These are phyloP conservation scores for Mortierella sp. DNA, from an alignment of 371 early-diverging fungal genomes.

Conservation along the genomic window DNA sequence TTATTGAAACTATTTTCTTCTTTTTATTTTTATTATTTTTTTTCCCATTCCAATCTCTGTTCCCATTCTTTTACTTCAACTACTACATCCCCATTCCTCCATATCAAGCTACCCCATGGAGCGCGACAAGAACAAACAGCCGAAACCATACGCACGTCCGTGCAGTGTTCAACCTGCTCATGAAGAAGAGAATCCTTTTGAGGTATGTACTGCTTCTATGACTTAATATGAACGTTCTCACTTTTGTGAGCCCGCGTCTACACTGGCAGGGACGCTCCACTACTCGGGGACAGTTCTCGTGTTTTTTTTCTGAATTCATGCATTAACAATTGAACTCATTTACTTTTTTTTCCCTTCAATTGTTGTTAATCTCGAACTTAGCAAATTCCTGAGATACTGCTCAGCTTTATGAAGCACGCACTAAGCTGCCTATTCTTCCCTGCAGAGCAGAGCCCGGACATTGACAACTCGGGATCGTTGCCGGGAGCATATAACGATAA, in stretches of 20 bases:
- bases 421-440: conserved; percentile 20
- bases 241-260: too few relatives aligned
- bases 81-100: neutral
- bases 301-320: too few relatives aligned
- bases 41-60: too few relatives aligned
- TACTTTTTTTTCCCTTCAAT: neutral
- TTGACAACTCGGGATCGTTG: conserved; percentile 12
- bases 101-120: conserved; percentile 12
- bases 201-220: neutral
- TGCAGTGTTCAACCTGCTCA: neutral
- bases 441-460: conserved; percentile 1
- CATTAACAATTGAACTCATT: too few relatives aligned
- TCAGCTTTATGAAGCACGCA: conserved; percentile 20
- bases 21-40: too few relatives aligned
- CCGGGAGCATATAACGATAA: too few relatives aligned
- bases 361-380: neutral
- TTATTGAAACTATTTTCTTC: too few relatives aligned
- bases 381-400: conserved; percentile 19
- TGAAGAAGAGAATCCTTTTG: conserved; percentile 3
- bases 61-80: neutral
- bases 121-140: conserved; percentile 5
- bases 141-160: conserved; percentile 27
- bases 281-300: neutral
- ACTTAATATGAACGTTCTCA: too few relatives aligned
- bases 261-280: too few relatives aligned